phyloP scores from a whole-genome alignment of 2,329 filamentous ascomycete genomes.

The Cadophora luteo-olivacea region DNA sequence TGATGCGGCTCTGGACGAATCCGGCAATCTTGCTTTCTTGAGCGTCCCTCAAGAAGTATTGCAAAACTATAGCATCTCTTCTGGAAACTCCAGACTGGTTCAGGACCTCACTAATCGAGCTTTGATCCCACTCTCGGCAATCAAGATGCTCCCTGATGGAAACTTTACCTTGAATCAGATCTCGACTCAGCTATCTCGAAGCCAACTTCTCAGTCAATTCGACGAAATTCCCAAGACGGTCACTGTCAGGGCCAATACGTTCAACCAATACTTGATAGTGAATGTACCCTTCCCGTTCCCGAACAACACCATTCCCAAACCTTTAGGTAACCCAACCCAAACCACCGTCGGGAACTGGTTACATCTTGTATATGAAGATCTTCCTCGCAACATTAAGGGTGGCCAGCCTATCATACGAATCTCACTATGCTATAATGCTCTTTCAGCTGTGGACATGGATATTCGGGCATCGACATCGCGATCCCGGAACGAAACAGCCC shows the following conservation, averaged over 20 bases:
- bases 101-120: not conserved
- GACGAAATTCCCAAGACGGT: not conserved
- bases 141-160: conserved; percentile 2
- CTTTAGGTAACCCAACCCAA: conserved; percentile 4
- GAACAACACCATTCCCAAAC: conserved; percentile 7
- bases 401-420: not conserved
- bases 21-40: conserved; percentile 2
- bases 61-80: not conserved
- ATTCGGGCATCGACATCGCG: not conserved
- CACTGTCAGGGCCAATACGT: not conserved
- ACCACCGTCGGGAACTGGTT: not conserved
- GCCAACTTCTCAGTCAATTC: not conserved
- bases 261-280: not conserved
- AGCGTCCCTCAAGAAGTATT: not conserved
- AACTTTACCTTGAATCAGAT: conserved; percentile 4
- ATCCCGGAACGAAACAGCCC: not conserved
- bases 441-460: conserved; percentile 2
- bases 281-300: not conserved
- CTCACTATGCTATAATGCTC: conserved; percentile 5
- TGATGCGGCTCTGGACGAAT: not conserved
- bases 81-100: not conserved
- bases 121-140: not conserved
- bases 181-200: not conserved
- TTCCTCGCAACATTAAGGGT: not conserved
- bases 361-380: not conserved